Evolutionary conservation across 2,329 filamentous ascomycete species (phyloP).

Genomic region (Zymoseptoria crescenta): DNA sequence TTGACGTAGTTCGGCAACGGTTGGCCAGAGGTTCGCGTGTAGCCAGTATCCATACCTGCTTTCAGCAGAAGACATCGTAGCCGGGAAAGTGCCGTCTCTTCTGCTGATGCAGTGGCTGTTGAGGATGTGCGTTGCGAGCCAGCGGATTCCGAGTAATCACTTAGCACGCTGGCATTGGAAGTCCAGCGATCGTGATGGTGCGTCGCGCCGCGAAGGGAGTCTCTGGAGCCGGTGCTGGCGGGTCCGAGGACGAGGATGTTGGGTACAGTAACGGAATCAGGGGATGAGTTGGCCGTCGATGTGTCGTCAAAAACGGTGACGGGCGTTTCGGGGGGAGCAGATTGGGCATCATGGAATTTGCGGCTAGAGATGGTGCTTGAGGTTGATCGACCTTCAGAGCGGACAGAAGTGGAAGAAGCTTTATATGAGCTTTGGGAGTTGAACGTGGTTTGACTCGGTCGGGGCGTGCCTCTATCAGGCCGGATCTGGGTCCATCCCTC

Average conservation of each 20-base stretch:
- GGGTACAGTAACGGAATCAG: conserved; percentile 61
- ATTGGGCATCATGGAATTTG: conserved; percentile 37
- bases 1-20: conserved; percentile 70
- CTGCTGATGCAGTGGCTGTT: conserved; percentile 58
- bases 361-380: conserved; percentile 39
- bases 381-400: conserved; percentile 32
- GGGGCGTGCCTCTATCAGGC: conserved; percentile 76
- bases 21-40: conserved; percentile 51
- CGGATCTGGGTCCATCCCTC: conserved; percentile 86
- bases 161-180: conserved; percentile 66
- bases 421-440: conserved; percentile 31
- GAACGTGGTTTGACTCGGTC: conserved; percentile 71
- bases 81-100: conserved; percentile 69
- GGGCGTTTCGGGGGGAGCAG: conserved; percentile 69
- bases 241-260: conserved; percentile 85
- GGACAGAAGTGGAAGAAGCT: conserved; percentile 12
- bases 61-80: conserved; percentile 73
- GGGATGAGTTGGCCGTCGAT: conserved; percentile 63
- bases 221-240: conserved; percentile 36
- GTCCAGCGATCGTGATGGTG: conserved; percentile 68
- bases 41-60: conserved; percentile 79
- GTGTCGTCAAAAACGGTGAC: conserved; percentile 94
- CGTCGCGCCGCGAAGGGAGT: conserved; percentile 33
- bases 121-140: conserved; percentile 58
- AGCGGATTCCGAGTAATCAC: conserved; percentile 65